These are phyloP conservation scores for Erysimum cheiranthoides DNA, from an alignment of 345 rosid species.

Conservation along the genomic window DNA sequence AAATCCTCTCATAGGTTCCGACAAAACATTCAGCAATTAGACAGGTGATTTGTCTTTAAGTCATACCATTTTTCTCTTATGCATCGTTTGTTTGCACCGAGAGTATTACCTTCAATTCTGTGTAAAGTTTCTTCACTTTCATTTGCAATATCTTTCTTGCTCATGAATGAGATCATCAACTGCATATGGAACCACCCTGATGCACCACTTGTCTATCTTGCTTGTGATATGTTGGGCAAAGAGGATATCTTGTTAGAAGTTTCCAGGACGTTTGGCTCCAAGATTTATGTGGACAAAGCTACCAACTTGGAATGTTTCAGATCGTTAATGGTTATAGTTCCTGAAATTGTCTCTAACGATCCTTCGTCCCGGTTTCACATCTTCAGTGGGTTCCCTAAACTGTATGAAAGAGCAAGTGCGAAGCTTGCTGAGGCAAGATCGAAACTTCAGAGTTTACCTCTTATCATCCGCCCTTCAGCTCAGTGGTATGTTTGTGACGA, in stretches of 20 bases:
- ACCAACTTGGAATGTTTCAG: slow-evolving; percentile 57
- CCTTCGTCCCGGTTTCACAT: slow-evolving; percentile 73
- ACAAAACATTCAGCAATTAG: slow-evolving; percentile 69
- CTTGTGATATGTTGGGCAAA: slow-evolving; percentile 82
- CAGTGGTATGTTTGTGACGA: slow-evolving; percentile 86
- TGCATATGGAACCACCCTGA: slow-evolving; percentile 95
- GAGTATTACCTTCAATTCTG: too few species aligned
- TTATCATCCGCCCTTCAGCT: slow-evolving; percentile 81
- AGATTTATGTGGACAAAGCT: slow-evolving; percentile 70
- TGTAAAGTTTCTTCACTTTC: slow-evolving; percentile 4
- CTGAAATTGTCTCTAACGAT: slow-evolving; percentile 70
- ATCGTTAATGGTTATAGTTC: slow-evolving; percentile 55
- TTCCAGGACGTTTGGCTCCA: slow-evolving; percentile 74
- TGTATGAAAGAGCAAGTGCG: slow-evolving; percentile 70
- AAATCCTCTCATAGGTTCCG: slow-evolving; percentile 64
- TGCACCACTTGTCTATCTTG: slow-evolving; percentile 68
- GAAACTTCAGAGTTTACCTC: slow-evolving; percentile 66
- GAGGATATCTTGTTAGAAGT: slow-evolving; percentile 70
- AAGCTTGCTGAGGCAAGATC: slow-evolving; percentile 70
- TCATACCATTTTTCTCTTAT: neutral
- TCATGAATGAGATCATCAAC: slow-evolving; percentile 62
- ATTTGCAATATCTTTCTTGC: neutral
- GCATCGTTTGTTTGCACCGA: too few species aligned
- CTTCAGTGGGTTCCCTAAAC: slow-evolving; percentile 74
- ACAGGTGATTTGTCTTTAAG: slow-evolving; percentile 59